A percentile compares a stretch with the other conserved stretches of the same genome.
Conservation (phyloP, 768 basidiomycete genomes). For the Glaciozyma antarctica region DNA sequence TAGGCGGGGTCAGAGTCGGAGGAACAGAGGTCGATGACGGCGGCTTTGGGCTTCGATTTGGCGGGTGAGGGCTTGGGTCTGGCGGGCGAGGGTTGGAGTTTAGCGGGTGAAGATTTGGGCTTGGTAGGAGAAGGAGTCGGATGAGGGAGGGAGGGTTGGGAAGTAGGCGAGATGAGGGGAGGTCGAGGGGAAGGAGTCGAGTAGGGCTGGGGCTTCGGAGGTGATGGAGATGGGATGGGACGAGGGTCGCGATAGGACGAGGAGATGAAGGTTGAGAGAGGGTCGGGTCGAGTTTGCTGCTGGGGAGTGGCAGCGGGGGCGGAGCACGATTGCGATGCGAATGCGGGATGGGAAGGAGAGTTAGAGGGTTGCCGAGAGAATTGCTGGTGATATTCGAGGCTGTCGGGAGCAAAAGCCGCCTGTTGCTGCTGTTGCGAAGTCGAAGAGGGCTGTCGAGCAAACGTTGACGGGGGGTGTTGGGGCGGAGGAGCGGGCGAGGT, state of each 20-base stretch:
- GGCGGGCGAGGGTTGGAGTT: neutral
- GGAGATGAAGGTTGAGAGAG: neutral
- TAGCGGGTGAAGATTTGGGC: neutral
- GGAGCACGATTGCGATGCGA: too few species aligned
- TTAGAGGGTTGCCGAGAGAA: too few species aligned
- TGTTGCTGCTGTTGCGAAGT: neutral
- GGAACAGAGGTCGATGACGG: neutral
- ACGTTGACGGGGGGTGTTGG: too few species aligned
- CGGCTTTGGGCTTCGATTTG: neutral
- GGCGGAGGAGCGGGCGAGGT: too few species aligned
- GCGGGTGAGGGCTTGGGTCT: neutral
- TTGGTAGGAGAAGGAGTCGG: neutral
- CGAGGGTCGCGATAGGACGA: neutral
- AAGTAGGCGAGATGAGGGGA: too few species aligned
- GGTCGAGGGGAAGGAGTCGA: neutral
- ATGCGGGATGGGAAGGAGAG: too few species aligned
- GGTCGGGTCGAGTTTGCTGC: neutral
- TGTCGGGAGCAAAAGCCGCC: neutral
- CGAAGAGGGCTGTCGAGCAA: too few species aligned
- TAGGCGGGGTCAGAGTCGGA: neutral
- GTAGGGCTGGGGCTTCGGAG: neutral
- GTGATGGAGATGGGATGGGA: neutral
- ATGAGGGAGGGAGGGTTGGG: neutral
- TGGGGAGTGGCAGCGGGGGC: too few species aligned
- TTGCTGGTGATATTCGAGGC: neutral